Base-by-base conservation (phyloP, 2,329 filamentous ascomycete genomes). In the Catunica adiposa region DNA sequence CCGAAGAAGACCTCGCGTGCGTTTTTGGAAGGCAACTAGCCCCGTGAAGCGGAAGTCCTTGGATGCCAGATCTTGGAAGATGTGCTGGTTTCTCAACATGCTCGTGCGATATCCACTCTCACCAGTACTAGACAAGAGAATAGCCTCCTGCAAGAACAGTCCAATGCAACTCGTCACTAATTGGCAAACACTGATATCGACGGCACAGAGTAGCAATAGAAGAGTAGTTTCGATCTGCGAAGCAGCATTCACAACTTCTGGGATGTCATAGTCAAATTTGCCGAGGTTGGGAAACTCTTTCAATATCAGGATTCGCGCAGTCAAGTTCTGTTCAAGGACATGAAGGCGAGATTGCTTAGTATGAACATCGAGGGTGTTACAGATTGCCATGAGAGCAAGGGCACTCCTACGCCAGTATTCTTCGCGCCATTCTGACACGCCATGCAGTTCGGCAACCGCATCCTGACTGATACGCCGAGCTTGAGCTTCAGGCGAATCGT, bases 1-100 rank as follows among this genome's bases (percentile, higher is more conserved):
- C 23, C 79, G 71, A 22, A 84, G 64, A 31, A 84, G 70, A 11
- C 73, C 72, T 47, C 81, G 74, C 31, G 81, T 72, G 42, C 81
- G 73, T 62, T 83, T 84, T 61, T 85, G 82, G 62, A 85, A 85
- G 1, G 81, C 82, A 9, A 84, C 82, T 6, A 83, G 67, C 1
- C 82, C 82, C 6, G 82, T 84, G 61, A 84, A 82, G 26, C 79
- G 73, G 62, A 84, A 84, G 1, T 73, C 75, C 44, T 74, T 76
- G 1, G 80, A 82, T 1, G 79, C 74, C 53, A 85, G 77, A 59
- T 83, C 80, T 23, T 71, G 68, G 59, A 80, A 84, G 1, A 80
- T 68, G 5, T 79, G 75, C 34, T 72, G 71, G 59, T 85, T 85
- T 37, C 78, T 75, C 48, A 82, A 69, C 14, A 82, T 67, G 0